phyloP scores from a whole-genome alignment of 352 stramenopile species.

The Thraustochytrium sp. region DNA sequence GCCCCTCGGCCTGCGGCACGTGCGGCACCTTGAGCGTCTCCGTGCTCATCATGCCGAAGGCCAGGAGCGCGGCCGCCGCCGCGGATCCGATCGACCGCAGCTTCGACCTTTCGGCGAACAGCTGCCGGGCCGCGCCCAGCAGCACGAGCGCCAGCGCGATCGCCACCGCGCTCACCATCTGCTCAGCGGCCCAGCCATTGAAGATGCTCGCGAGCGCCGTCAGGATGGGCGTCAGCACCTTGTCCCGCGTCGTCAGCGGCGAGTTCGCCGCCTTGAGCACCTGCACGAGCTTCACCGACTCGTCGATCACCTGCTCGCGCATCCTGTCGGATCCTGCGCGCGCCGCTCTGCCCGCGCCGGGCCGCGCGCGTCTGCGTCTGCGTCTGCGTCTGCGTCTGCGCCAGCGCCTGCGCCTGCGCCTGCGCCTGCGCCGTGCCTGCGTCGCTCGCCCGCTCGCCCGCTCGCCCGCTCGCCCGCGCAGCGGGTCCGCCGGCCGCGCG shows the following conservation, averaged over 20 bases:
- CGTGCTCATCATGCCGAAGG: not conserved
- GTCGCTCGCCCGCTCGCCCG: too few species aligned
- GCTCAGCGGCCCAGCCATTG: not conserved
- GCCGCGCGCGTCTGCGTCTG: too few species aligned
- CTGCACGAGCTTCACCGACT: not conserved
- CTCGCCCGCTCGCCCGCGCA: too few species aligned
- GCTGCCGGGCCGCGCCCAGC: not conserved
- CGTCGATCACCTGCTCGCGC: too few species aligned
- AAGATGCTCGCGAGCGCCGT: not conserved
- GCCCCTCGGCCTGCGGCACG: not conserved
- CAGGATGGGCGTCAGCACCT: not conserved
- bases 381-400: too few species aligned
- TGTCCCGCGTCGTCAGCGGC: not conserved
- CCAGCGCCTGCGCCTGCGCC: not conserved
- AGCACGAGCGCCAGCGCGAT: not conserved
- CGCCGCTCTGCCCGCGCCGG: too few species aligned
- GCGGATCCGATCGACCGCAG: not conserved
- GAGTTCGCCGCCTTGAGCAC: not conserved
- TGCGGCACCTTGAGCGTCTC: not conserved
- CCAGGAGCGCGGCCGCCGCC: not conserved
- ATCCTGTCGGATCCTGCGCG: too few species aligned
- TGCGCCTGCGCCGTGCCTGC: too few species aligned
- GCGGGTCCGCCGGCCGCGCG: too few species aligned
- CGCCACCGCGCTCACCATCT: not conserved
- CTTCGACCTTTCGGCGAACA: not conserved